Base-by-base conservation (phyloP, 257 asterid genomes). In the Solanum appendiculatum region DNA sequence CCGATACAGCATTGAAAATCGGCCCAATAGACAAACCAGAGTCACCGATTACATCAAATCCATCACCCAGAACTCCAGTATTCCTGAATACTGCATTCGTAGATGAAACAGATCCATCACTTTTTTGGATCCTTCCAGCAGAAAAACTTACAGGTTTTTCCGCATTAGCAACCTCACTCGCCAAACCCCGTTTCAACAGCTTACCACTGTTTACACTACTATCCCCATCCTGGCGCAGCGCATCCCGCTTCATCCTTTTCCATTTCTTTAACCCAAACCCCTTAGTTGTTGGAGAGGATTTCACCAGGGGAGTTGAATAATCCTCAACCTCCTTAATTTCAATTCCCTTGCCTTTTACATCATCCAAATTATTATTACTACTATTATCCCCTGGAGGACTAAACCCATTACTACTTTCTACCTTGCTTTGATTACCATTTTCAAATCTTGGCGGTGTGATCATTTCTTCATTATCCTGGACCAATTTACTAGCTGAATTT, bases 191-290 rank as follows among this genome's bases (percentile, higher is more conserved):
- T 68, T 83, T 91, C 82, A 84, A 68, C 74, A 90, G 44, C 91
- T 88, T 90, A 70, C 86, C 86, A 85, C 83, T 29, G 85, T 89
- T 93, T 39, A 66, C 87, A 66, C 86, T 89, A 69, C 84, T 87
- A 51, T 86, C 91, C 85, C 90, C 91, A 39, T 85, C 93, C 37
- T 81, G 88, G 69, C 81, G 81, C 14, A 42, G 83, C 2, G 54
- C 88, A 39, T 89, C 97, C 89, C 98, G 90, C 86, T 56, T 94
- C 85, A 96, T 91, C 94, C 96, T 94, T 88, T 91, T 93, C 98
- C 98, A 94, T 88, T 93, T 96, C 92, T 75, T 96, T 92, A 94
- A 91, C 27, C 97, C 98, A 66, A 84, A 46, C 85, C 98, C 96
- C 80, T 92, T 96, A 46, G 58, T 86, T 11, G 82, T 39, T 40